Evolutionary conservation across 2,329 filamentous ascomycete species (phyloP), one percentile per base, ranked within the genome.

Genomic region (Didymella arachidicola): DNA sequence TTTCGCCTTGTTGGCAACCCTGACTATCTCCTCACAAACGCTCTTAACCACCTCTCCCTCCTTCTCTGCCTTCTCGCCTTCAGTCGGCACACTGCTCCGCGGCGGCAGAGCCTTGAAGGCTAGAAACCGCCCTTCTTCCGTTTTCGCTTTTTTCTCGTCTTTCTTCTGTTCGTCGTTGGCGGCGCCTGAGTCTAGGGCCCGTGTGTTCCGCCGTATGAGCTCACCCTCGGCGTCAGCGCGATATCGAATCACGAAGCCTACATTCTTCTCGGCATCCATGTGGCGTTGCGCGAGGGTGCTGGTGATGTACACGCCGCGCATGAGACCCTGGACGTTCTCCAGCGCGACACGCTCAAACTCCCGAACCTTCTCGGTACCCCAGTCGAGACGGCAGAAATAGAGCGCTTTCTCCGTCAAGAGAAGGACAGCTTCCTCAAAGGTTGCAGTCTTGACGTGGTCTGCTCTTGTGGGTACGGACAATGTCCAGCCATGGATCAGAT

Each of bases 311-410:
- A 92, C 89, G 19, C 95, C 95, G 60, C 89, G 86, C 71, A 88
- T 88, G 67, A 99, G 86, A 25, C 84, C 83, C 1, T 85, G 83
- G 34, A 99, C 81, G 57, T 92, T 90, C 19, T 85, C 83, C 7
- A 98, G 82, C 57, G 90, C 88, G 14, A 97, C 87, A 7, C 93
- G 85, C 78, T 98, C 93, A 75, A 97, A 98, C 0, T 90, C 93
- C 12, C 90, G 89, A 1, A 99, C 91, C 74, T 98, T 98, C 79
- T 98, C 95, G 7, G 93, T 89, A 62, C 91, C 90, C 93, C 94
- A 98, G 77, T 98, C 93, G 68, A 98, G 93, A 14, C 91, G 87
- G 75, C 93, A 97, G 61, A 92, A 87, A 73, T 98, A 98, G 2
- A 98, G 76, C 0, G 93, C 94, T 0, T 84, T 83, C 64, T 96